Evolutionary conservation across 2,329 filamentous ascomycete species (phyloP), one percentile per base, ranked within the genome.

Genomic region (Paraphaeosphaeria minitans): DNA sequence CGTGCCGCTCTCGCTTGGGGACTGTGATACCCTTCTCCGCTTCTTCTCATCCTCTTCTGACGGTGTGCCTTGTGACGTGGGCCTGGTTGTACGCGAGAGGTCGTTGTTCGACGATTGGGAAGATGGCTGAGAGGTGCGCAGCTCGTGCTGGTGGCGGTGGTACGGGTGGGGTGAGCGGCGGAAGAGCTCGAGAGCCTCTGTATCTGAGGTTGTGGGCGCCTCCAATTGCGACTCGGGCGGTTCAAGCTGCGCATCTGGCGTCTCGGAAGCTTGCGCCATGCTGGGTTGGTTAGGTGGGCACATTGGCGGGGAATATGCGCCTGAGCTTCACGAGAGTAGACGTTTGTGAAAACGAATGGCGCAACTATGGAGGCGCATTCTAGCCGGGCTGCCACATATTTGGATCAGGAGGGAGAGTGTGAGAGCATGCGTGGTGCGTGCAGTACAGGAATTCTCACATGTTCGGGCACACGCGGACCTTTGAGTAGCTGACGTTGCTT

Each of bases 1-100:
- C 19, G 93, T 96, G 24, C 94, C 94, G 74, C 93, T 97, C 66
- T 97, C 93, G 75, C 92, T 97, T 12, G 85, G 86, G 39, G 74
- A 75, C 37, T 68, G 70, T 10, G 72, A 71, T 12, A 53, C 41
- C 63, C 70, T 75, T 56, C 71, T 66, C 27, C 68, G 63, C 43
- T 66, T 71, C 42, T 66, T 65, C 16, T 62, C 60, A 58, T 72
- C 69, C 48, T 67, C 62, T 50, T 73, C 73, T 43, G 65, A 65
- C 62, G 63, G 63, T 59, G 65, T 65, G 56, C 61, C 56, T 50
- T 63, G 57, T 16, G 66, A 59, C 22, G 65, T 60, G 16, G 55
- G 57, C 33, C 62, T 60, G 19, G 58, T 61, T 16, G 67, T 65
- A 39, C 57, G 63, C n/a, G 66, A 61, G 29, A 63, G 53, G 60